phyloP scores from a whole-genome alignment of 202 grass and related monocot species.

The Dendrocalamus latiflorus region DNA sequence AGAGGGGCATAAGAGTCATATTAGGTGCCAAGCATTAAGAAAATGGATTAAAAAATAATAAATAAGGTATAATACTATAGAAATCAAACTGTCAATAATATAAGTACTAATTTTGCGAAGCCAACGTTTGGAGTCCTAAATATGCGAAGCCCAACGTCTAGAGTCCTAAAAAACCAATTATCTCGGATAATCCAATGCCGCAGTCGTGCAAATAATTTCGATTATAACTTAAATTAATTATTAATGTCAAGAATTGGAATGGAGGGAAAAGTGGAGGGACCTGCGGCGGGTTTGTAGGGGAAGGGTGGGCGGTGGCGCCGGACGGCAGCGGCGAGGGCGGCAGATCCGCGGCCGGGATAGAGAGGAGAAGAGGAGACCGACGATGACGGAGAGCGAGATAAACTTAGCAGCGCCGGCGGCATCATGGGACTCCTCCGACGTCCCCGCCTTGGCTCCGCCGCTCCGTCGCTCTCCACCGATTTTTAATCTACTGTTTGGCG shows the following conservation, averaged over 20 bases:
- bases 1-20: too few species aligned
- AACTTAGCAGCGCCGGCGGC: conserved; percentile 16
- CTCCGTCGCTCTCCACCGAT: too few species aligned
- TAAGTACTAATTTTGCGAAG: too few species aligned
- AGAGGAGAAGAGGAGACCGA: conserved; percentile 12
- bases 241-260: background rate
- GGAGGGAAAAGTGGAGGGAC: background rate
- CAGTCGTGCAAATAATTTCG: background rate
- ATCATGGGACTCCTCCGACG: conserved; percentile 12
- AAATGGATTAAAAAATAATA: too few species aligned
- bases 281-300: conserved; percentile 29
- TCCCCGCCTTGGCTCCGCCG: conserved; percentile 17
- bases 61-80: too few species aligned
- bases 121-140: too few species aligned
- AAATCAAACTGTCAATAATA: too few species aligned
- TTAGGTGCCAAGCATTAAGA: too few species aligned
- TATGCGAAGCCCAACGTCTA: too few species aligned
- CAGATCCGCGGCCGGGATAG: background rate
- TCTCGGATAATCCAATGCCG: background rate
- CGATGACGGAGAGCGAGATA: conserved; percentile 23
- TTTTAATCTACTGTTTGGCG: too few species aligned
- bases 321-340: background rate
- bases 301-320: background rate
- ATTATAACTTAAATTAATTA: background rate
- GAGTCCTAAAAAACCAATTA: too few species aligned